A percentile compares a stretch with the other conserved stretches of the same genome.
These are phyloP conservation scores for Scheffersomyces parashehatae DNA, from an alignment of 1,139 yeast species.

Conservation along the genomic window DNA sequence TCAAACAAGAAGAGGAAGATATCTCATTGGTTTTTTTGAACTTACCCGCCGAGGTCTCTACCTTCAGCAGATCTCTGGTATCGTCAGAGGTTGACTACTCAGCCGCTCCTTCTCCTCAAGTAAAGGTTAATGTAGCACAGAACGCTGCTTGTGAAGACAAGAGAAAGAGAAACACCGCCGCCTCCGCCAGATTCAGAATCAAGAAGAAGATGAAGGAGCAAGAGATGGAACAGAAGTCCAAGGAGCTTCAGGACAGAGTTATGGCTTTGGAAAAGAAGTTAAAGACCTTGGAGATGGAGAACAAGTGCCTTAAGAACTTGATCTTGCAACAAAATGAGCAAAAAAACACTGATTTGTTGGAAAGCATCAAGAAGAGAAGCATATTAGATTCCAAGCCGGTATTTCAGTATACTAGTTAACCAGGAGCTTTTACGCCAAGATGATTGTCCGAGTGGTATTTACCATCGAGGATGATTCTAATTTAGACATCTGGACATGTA, in stretches of 20 bases:
- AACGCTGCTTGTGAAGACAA: constrained; percentile 36
- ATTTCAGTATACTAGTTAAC: constrained; percentile 31
- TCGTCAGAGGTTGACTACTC: neutral
- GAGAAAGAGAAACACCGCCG: constrained; percentile 61
- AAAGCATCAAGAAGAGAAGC: constrained; percentile 43
- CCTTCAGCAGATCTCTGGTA: no score
- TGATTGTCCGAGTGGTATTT: no score
- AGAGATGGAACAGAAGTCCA: constrained; percentile 54
- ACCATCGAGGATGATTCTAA: no score
- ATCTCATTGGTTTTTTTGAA: constrained; percentile 8
- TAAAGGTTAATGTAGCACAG: neutral
- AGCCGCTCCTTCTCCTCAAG: neutral
- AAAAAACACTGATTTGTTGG: constrained; percentile 40
- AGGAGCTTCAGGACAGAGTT: constrained; percentile 43
- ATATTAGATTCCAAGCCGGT: constrained; percentile 31
- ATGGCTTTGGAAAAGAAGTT: constrained; percentile 42
- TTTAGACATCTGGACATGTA: no score
- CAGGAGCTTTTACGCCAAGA: no score
- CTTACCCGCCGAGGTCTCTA: constrained; percentile 3
- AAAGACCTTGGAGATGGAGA: constrained; percentile 71
- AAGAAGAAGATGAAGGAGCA: constrained; percentile 62
- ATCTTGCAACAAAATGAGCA: constrained; percentile 49
- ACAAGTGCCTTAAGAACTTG: constrained; percentile 59
- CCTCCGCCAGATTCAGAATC: constrained; percentile 61
- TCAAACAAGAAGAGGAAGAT: constrained; percentile 10